Evolutionary conservation across 805 yeast species (phyloP), one percentile per base, ranked within the genome.

Genomic region (Wickerhamiella occidentalis): DNA sequence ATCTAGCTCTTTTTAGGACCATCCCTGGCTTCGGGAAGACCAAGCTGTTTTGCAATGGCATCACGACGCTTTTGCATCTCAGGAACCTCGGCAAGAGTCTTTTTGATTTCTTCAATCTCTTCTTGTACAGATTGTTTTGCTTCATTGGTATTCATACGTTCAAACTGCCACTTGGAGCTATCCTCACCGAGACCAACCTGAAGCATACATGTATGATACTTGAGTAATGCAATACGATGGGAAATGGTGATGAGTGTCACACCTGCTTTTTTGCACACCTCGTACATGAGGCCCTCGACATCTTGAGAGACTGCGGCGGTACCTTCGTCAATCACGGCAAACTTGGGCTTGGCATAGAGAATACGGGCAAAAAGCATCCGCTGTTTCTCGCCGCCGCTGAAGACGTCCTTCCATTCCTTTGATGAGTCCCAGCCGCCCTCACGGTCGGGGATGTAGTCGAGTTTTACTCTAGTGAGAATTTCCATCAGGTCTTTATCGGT

Each of bases 361-460:
- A 87, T 76, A 57, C 96, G 73, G 0, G 96, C 95, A 68, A 87
- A 83, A 64, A 85, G 78, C 63, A 87, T 75, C 61, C 95, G 77
- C 69, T 87, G 96, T 66, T 85, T 81, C 64, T 87, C 96, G 51
- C 96, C 96, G n/a, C 96, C 96, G 65, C 92, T 82, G 55, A 87
- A 73, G n/a, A 87, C 82, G 61, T 83, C 94, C 59, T 80, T 80
- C 96, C 96, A 87, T 56, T 80, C 85, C 52, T 80, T 73, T 9
- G 65, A 57, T 4, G 71, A 61, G 33, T 65, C 65, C 66, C 73
- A 65, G 9, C 79, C 79, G 17, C 66, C 68, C 49, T 68, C 77
- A 61, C 96, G 75, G 49, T 78, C 78, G 42, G 85, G 71, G 46
- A 88, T 70, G 64, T 88, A 87, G 28, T 82, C 94, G 52, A 88